Conservation (phyloP, 257 asterid genomes). For the Solanum ahanhuiri region DNA sequence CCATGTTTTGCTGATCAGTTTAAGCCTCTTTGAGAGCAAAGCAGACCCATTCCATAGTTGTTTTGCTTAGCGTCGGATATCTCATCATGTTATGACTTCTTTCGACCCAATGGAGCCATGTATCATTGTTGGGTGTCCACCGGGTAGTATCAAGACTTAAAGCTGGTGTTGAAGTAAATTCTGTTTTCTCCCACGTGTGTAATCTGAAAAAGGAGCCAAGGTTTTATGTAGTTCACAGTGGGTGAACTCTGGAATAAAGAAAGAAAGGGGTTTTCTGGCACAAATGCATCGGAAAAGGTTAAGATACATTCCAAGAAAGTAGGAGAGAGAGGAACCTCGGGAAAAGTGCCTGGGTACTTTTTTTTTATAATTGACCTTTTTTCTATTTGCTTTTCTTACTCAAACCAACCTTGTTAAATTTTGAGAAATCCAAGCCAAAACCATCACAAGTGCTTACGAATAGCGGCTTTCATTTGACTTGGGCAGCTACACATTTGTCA, state of each 20-base stretch:
- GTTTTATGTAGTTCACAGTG: neutral
- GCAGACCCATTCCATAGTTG: neutral
- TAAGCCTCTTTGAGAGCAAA: neutral
- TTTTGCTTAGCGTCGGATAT: neutral
- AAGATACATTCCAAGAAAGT: neutral
- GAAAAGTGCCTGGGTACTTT: neutral
- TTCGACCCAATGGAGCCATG: neutral
- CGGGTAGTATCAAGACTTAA: neutral
- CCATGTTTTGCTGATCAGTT: neutral
- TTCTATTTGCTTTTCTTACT: neutral
- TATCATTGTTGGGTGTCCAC: neutral
- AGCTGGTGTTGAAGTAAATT: neutral
- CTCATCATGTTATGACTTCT: neutral
- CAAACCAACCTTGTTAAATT: neutral
- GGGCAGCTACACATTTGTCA: neutral
- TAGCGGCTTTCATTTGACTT: neutral
- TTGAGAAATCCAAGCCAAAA: neutral
- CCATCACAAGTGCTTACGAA: neutral
- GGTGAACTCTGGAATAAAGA: neutral
- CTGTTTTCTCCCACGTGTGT: neutral
- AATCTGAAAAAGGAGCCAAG: neutral
- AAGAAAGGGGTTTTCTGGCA: neutral
- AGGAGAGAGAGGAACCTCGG: neutral
- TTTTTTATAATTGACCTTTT: neutral
- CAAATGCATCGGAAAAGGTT: neutral